Percentiles rank a stretch among this genome's conserved stretches.
Evolutionary conservation across 192 early-diverging fungal genomes (phyloP).

Genomic region (Coemansia sp.): DNA sequence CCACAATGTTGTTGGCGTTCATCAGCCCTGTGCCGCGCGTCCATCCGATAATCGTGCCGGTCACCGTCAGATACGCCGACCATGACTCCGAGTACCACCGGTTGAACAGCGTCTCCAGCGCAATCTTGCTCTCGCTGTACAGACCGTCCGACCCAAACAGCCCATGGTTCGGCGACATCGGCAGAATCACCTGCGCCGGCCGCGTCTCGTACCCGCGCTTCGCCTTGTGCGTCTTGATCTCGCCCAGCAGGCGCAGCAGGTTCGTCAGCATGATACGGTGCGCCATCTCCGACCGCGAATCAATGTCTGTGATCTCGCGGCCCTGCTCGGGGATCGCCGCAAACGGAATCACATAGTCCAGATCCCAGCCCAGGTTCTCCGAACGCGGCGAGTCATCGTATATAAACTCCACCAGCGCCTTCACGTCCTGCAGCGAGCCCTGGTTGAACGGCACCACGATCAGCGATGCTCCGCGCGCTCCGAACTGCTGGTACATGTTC

Average conservation of each 20-base stretch:
- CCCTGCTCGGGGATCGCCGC: constrained; percentile 92
- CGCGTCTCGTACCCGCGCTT: constrained; percentile 80
- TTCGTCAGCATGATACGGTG: constrained; percentile 97
- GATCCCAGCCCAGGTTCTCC: constrained; percentile 83
- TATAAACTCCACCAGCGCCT: constrained; percentile 82
- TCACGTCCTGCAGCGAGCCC: constrained; percentile 84
- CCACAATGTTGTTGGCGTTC: constrained; percentile 89
- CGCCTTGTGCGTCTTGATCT: constrained; percentile 86
- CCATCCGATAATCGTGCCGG: constrained; percentile 95
- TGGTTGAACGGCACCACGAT: constrained; percentile 97
- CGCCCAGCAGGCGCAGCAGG: constrained; percentile 81
- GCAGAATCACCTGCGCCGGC: constrained; percentile 87
- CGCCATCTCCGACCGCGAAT: constrained; percentile 87
- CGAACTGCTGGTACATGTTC: constrained; percentile 84
- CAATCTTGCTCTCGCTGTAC: constrained; percentile 94
- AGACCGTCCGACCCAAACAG: constrained; percentile 92
- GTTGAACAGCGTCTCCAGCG: constrained; percentile 91
- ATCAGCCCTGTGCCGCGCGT: constrained; percentile 96
- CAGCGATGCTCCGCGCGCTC: constrained; percentile 80
- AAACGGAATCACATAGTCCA: constrained; percentile 94
- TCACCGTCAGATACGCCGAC: constrained; percentile 85
- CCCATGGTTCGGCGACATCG: constrained; percentile 94
- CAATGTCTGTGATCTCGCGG: constrained; percentile 84
- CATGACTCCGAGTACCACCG: constrained; percentile 90
- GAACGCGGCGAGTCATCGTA: constrained; percentile 69